Evolutionary conservation across 257 asterid species (phyloP), one percentile per base, ranked within the genome.

Genomic region (Echium plantagineum): DNA sequence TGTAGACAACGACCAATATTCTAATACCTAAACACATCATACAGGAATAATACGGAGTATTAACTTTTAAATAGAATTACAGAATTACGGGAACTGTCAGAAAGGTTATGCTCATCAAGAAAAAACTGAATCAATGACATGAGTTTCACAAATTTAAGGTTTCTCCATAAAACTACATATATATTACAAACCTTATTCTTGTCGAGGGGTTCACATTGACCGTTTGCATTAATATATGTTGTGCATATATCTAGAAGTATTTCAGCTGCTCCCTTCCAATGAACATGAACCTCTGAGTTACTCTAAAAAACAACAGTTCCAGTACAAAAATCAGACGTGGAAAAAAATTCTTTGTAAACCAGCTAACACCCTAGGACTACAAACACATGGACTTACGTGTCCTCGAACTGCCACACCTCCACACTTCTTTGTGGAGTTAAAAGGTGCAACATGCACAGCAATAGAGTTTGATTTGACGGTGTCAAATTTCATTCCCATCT

Each of bases 221-320:
- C 60, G 24, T 21, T n/a, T 56, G 16, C 18, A 56, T 59, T 16
- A 22, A 32, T 19, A 21, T 59, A 59, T 4, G 42, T 49, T 19
- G 52, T 30, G 53, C 63, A 59, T 21, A 7, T n/a, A 1, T 19
- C 26, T 16, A 59, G 21, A 9, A 59, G 13, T 26, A 59, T 59
- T 35, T 59, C 63, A 59, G 63, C 63, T 32, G 63, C 63, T n/a
- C 63, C 63, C 19, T 59, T 59, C 63, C 63, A 59, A 16, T 59
- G 63, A n/a, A 21, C n/a, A 15, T 59, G 28, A 31, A 59, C 52
- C 13, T 10, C 18, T 30, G 42, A 20, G 52, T 59, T 52, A 66
- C 72, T 78, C 96, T 91, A 89, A 42, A 63, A 75, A 62, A 58
- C 55, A 68, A 64, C 49, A 53, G 7, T 19, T 53, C 28, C 5